These are phyloP conservation scores for Xylariaceae sp. DNA, from an alignment of 2,329 filamentous ascomycete genomes.

Conservation along the genomic window DNA sequence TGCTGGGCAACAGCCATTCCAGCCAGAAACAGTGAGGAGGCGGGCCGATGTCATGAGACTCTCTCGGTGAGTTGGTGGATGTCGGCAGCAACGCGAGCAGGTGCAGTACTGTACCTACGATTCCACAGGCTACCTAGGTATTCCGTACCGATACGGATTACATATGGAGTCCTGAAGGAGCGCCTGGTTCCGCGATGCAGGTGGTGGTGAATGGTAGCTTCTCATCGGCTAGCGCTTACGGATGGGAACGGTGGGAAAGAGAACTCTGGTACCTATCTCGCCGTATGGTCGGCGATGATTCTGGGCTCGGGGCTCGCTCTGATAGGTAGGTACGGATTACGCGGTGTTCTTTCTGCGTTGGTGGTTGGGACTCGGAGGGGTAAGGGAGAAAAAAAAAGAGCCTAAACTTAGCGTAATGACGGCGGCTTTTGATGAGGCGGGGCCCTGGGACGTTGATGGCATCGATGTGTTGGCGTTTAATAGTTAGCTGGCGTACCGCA, in stretches of 20 bases:
- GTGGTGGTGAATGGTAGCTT: not conserved
- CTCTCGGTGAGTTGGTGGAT: slow-evolving; percentile 3
- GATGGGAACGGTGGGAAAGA: not conserved
- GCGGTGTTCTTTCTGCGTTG: too few species aligned
- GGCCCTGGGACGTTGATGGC: not conserved
- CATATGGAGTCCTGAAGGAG: not conserved
- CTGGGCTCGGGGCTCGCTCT: too few species aligned
- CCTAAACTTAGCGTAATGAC: not conserved
- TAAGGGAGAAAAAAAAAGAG: not conserved
- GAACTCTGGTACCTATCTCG: not conserved
- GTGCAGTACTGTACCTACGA: too few species aligned
- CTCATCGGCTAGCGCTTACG: not conserved
- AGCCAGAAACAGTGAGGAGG: slow-evolving; percentile 16
- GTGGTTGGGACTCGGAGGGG: too few species aligned
- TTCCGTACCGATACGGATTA: not conserved
- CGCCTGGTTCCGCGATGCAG: not conserved
- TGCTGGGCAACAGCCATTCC: not conserved
- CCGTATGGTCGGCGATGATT: too few species aligned
- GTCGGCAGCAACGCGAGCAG: too few species aligned
- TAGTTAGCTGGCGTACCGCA: too few species aligned
- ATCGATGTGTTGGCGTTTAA: not conserved
- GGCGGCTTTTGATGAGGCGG: too few species aligned
- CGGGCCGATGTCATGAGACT: slow-evolving; percentile 37
- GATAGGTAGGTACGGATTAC: too few species aligned
- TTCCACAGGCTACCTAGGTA: too few species aligned